phyloP scores from a whole-genome alignment of 495 filamentous ascomycete species.

The Penicillium salamii region DNA sequence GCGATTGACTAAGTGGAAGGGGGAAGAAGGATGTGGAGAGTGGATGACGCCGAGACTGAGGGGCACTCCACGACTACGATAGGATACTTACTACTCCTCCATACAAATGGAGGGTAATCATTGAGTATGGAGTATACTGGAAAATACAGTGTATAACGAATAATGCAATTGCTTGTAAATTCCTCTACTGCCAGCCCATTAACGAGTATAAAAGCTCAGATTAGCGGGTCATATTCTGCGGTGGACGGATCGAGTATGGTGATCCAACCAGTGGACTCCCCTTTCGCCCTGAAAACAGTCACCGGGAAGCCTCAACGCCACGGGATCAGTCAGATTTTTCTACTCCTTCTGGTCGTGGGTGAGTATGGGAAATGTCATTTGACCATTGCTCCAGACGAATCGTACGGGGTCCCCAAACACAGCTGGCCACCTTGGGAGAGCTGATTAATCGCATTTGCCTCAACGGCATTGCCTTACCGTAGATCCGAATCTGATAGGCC shows the following conservation, averaged over 20 bases:
- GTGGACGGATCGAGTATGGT: constrained; percentile 21
- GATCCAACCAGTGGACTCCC: constrained; percentile 13
- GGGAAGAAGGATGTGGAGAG: constrained; percentile 6
- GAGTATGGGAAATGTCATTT: background rate
- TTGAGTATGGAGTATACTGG: background rate
- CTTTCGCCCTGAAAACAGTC: constrained; percentile 25
- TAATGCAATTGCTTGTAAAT: background rate
- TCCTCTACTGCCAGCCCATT: background rate
- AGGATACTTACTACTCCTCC: too few relatives aligned
- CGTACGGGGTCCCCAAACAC: background rate
- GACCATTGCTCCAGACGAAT: background rate
- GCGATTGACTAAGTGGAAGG: background rate
- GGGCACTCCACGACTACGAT: constrained; percentile 14
- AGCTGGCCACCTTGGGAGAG: background rate
- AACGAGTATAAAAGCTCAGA: too few relatives aligned
- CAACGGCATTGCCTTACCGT: background rate
- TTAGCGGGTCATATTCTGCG: constrained; percentile 10
- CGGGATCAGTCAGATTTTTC: constrained; percentile 16
- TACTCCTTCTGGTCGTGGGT: background rate
- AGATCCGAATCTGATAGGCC: too few relatives aligned
- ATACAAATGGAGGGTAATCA: too few relatives aligned
- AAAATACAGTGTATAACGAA: background rate
- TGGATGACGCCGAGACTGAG: constrained; percentile 22
- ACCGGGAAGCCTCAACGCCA: constrained; percentile 16
- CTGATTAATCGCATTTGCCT: constrained; percentile 11